A percentile compares a stretch with the other conserved stretches of the same genome.
Evolutionary conservation across 208 protist genomes (phyloP).

Genomic region (Leishmania aethiopica): DNA sequence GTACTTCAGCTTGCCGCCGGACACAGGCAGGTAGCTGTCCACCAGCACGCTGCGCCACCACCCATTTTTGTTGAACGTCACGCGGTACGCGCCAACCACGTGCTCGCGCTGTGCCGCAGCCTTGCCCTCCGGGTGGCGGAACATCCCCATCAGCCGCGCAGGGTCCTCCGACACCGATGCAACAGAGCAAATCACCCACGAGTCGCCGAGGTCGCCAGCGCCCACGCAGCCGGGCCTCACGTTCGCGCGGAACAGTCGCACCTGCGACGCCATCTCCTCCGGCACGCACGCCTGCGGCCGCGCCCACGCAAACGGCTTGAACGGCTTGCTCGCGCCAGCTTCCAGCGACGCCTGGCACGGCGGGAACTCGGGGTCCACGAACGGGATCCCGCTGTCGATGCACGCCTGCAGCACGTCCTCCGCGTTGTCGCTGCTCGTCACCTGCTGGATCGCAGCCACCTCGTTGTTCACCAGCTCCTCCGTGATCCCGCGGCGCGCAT

Average conservation of each 20-base stretch:
- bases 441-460: conserved; percentile 40
- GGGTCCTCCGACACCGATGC: conserved; percentile 55
- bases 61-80: conserved; percentile 85
- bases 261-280: conserved; percentile 55
- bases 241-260: conserved; percentile 62
- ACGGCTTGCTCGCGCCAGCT: conserved; percentile 49
- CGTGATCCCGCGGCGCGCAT: conserved; percentile 33
- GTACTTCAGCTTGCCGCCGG: conserved; percentile 55
- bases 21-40: conserved; percentile 82
- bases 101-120: conserved; percentile 59
- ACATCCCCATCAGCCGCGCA: conserved; percentile 53
- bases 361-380: conserved; percentile 79
- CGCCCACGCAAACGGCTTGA: conserved; percentile 68
- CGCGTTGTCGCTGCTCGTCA: conserved; percentile 46
- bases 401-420: conserved; percentile 63
- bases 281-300: conserved; percentile 58
- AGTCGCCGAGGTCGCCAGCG: conserved; percentile 72
- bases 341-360: conserved; percentile 63
- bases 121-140: conserved; percentile 62
- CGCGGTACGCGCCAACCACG: conserved; percentile 73
- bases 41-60: conserved; percentile 81
- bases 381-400: conserved; percentile 56
- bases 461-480: conserved; percentile 41
- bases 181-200: conserved; percentile 77
- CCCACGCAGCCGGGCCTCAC: conserved; percentile 49